Evolutionary conservation across 495 filamentous ascomycete genomes (phyloP).

Genomic region (Recurvomyces mirabilis): DNA sequence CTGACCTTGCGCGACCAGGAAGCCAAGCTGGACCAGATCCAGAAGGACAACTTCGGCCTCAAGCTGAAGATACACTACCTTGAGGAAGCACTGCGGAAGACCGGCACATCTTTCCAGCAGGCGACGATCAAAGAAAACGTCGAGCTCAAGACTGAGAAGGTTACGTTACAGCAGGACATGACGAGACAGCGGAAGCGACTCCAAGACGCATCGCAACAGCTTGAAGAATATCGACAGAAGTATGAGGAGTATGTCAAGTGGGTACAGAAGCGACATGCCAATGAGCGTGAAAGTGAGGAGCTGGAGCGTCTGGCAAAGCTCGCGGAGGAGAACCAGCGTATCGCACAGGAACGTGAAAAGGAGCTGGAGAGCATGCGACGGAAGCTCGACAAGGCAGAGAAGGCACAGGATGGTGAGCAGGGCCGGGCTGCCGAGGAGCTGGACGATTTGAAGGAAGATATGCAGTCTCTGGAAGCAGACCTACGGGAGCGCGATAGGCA

Average conservation of each 20-base stretch:
- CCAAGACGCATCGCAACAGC: constrained; percentile 62
- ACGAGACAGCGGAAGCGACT: constrained; percentile 72
- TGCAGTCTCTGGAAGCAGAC: constrained; percentile 56
- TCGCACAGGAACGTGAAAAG: constrained; percentile 34
- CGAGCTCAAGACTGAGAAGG: constrained; percentile 80
- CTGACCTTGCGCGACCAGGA: constrained; percentile 89
- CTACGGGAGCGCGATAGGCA: constrained; percentile 54
- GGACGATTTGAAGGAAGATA: constrained; percentile 54
- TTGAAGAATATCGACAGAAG: constrained; percentile 67
- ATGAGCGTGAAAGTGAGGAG: constrained; percentile 50
- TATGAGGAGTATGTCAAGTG: constrained; percentile 69
- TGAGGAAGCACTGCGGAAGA: constrained; percentile 66
- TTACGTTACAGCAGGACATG: constrained; percentile 79
- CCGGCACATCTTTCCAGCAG: constrained; percentile 77
- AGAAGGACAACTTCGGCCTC: constrained; percentile 78
- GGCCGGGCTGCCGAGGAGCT: constrained; percentile 41
- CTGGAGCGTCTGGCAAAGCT: constrained; percentile 40
- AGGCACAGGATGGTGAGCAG: constrained; percentile 22
- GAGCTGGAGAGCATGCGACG: constrained; percentile 25
- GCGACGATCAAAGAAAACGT: constrained; percentile 85
- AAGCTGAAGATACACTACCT: constrained; percentile 76
- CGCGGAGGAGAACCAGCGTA: constrained; percentile 21
- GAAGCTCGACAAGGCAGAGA: constrained; percentile 24
- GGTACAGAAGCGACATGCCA: constrained; percentile 59
- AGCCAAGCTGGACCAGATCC: constrained; percentile 80